Evolutionary conservation across 306 rosid genomes (phyloP), one percentile per base, ranked within the genome.

Genomic region (Cicer bijugum): DNA sequence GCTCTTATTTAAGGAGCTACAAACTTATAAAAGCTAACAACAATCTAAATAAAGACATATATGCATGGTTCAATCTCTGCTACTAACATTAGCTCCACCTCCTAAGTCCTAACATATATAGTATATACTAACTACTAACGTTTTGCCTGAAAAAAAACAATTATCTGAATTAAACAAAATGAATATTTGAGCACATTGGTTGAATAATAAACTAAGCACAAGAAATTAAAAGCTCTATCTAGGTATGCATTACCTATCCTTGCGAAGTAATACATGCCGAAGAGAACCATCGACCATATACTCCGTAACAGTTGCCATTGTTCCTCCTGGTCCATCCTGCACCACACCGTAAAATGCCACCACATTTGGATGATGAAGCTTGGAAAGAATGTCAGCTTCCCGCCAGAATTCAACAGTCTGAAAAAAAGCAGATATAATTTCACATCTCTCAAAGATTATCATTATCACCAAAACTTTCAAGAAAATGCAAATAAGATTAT

Each of bases 321-420:
- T 85, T 74, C 89, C 97, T 66, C 89, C 94, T 20, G 97, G 97
- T 39, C 97, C 96, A 83, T 92, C 83, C 63, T 72, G 76, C 65
- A 84, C 85, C 12, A 84, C 85, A 20, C 87, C 87, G 74, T 84
- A 84, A 73, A 84, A 84, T 38, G 97, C 96, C 66, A 92, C 92
- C 81, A 92, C 92, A 83, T 92, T 92, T 62, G 97, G 97, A 88
- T 92, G 97, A 64, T 92, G 97, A 75, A 92, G 90, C 79, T 90
- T 84, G 6, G 96, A 84, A 78, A 92, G 96, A 44, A 88, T 92
- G 68, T 80, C 89, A 12, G 97, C 97, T 72, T 92, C 97, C 17
- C 85, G 87, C 97, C 97, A 92, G 85, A 92, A 92, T 71, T 92
- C 97, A 37, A 78, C 44, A 0, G 88, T 92, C 97, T 89, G 90